Conservation (phyloP, 257 asterid species). For the Lycium barbarum region DNA sequence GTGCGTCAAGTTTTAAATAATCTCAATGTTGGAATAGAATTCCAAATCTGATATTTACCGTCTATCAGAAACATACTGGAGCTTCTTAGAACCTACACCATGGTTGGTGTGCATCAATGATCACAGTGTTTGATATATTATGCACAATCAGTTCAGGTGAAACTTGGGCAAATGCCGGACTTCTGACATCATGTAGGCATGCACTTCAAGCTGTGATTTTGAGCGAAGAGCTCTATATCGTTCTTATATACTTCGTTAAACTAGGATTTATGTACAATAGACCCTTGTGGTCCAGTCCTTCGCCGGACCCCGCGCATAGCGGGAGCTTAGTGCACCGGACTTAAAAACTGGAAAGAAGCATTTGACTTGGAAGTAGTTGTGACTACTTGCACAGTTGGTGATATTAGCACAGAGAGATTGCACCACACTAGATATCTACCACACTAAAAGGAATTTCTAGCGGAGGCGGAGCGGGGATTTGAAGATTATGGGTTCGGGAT, state of each 20-base stretch:
- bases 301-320: no score
- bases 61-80: conserved; percentile 1
- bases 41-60: neutral
- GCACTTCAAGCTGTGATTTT: neutral
- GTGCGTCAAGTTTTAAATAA: neutral
- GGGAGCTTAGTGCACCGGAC: no score
- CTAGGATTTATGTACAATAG: neutral
- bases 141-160: neutral
- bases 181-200: neutral
- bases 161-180: neutral
- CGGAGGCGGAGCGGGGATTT: neutral
- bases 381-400: neutral
- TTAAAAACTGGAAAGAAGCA: neutral
- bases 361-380: neutral
- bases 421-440: neutral
- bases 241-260: neutral
- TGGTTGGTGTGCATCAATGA: neutral
- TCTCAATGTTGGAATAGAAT: neutral
- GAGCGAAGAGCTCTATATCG: neutral
- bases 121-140: neutral
- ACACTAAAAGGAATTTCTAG: neutral
- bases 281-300: no score
- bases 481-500: no score
- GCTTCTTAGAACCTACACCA: neutral
- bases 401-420: neutral